Percentiles rank a stretch among this genome's conserved stretches.
phyloP scores from a whole-genome alignment of 2,329 filamentous ascomycete species.

The Nothomitra cinnamomea region DNA sequence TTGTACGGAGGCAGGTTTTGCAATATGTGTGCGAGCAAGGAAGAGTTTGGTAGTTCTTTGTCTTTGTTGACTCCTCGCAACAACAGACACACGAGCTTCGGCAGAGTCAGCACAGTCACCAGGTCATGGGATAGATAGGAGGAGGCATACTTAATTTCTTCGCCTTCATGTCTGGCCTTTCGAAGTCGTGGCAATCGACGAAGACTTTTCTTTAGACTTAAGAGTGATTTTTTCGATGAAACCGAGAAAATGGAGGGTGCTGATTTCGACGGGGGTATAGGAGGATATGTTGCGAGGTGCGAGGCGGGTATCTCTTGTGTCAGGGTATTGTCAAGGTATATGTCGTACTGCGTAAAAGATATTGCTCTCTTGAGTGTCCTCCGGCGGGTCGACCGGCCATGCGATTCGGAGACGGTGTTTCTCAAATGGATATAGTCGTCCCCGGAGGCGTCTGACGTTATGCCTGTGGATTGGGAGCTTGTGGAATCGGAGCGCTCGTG shows the following conservation, averaged over 20 bases:
- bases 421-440: neutral
- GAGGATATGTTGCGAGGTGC: neutral
- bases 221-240: neutral
- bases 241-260: neutral
- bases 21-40: conserved; percentile 44
- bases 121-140: neutral
- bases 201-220: neutral
- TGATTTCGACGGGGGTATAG: neutral
- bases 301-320: neutral
- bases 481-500: conserved; percentile 2
- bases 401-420: neutral
- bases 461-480: conserved; percentile 1
- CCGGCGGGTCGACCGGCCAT: neutral
- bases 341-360: neutral
- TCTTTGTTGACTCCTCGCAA: conserved; percentile 32
- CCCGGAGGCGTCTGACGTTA: neutral
- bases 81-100: conserved; percentile 38
- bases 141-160: neutral
- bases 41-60: conserved; percentile 29
- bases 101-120: neutral
- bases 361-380: neutral
- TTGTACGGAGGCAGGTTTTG: conserved; percentile 32
- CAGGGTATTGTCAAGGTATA: neutral
- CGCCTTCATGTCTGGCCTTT: neutral
- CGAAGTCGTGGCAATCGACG: neutral